These are phyloP conservation scores for Ustilago loliicola DNA, from an alignment of 1,284 basidiomycete genomes.

Conservation along the genomic window DNA sequence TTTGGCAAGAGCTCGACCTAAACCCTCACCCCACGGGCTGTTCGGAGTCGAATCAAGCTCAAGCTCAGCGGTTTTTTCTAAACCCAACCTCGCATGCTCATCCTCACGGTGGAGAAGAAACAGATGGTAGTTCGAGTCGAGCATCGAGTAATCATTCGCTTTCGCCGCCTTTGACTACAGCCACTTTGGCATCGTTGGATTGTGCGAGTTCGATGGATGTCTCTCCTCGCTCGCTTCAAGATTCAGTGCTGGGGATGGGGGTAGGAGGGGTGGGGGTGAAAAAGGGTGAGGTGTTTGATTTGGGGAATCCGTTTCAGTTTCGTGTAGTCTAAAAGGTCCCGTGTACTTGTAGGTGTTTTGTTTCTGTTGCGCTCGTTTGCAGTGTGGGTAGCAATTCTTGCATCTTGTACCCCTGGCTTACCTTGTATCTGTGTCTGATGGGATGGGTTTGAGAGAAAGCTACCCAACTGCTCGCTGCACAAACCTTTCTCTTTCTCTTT, in stretches of 20 bases:
- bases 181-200: slow-evolving; percentile 19
- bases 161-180: slow-evolving; percentile 24
- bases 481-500: too few relatives aligned
- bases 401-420: too few relatives aligned
- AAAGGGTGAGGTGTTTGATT: not conserved
- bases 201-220: slow-evolving; percentile 8
- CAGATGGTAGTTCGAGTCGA: not conserved
- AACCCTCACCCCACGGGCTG: not conserved
- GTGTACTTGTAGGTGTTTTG: not conserved
- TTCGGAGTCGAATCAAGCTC: not conserved
- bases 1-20: not conserved
- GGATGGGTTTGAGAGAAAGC: too few relatives aligned
- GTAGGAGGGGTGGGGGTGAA: not conserved
- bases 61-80: not conserved
- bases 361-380: not conserved
- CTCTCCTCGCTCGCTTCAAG: not conserved
- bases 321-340: not conserved
- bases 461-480: too few relatives aligned
- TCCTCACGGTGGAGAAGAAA: not conserved
- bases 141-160: slow-evolving; percentile 34
- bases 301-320: slow-evolving; percentile 6
- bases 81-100: not conserved
- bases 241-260: not conserved
- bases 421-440: too few relatives aligned
- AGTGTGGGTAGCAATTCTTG: too few relatives aligned